Evolutionary conservation across 2,329 filamentous ascomycete species (phyloP).

Genomic region (Epichloe typhina): DNA sequence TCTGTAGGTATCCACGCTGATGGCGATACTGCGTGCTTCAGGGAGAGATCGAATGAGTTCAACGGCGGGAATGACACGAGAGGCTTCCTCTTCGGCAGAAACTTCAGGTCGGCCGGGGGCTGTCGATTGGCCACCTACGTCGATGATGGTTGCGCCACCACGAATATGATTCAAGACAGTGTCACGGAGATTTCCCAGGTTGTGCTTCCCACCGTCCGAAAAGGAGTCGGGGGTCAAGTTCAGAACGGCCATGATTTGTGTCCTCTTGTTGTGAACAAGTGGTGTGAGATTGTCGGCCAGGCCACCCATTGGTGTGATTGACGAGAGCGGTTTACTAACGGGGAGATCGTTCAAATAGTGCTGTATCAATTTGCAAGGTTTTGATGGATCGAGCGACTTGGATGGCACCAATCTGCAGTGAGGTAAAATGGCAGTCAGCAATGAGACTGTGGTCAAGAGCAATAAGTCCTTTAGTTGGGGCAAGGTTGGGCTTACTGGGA

Average conservation of each 20-base stretch:
- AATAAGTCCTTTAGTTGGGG: background rate
- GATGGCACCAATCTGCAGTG: conserved; percentile 38
- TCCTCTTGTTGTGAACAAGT: conserved; percentile 43
- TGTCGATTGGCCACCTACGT: conserved; percentile 88
- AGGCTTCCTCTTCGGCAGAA: conserved; percentile 57
- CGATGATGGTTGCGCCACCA: conserved; percentile 69
- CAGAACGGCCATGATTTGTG: conserved; percentile 82
- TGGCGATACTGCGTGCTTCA: conserved; percentile 48
- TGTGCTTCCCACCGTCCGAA: conserved; percentile 70
- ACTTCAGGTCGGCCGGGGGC: conserved; percentile 62
- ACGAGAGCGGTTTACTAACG: conserved; percentile 36
- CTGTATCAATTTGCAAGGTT: conserved; percentile 47
- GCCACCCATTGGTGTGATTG: conserved; percentile 41
- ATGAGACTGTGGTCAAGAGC: background rate
- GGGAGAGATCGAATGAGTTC: conserved; percentile 54
- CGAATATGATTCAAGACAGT: conserved; percentile 50
- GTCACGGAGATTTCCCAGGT: conserved; percentile 36
- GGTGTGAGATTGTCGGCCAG: conserved; percentile 42
- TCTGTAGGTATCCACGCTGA: conserved; percentile 90
- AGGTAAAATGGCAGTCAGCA: background rate
- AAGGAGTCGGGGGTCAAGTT: conserved; percentile 96
- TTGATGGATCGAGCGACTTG: conserved; percentile 35
- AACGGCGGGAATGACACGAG: conserved; percentile 70
- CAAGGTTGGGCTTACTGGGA: conserved; percentile 46
- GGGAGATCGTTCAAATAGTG: conserved; percentile 50